Percentiles rank a stretch among this genome's conserved stretches.
These are phyloP conservation scores for Chionographis japonica DNA, from an alignment of 106 monocot species.

Conservation along the genomic window DNA sequence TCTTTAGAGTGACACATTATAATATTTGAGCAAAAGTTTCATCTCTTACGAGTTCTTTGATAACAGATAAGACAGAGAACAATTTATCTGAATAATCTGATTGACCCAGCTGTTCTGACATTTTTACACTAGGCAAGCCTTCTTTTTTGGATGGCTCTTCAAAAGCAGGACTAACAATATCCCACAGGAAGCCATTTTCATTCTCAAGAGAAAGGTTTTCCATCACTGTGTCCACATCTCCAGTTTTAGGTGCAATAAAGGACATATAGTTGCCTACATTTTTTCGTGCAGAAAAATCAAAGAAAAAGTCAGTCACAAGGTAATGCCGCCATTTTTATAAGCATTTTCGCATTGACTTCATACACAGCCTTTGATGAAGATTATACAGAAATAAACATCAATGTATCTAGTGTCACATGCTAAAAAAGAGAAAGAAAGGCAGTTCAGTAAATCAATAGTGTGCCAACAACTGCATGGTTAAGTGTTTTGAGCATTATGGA, in stretches of 20 bases:
- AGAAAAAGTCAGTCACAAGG: not conserved
- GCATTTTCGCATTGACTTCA: no score
- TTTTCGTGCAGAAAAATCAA: not conserved
- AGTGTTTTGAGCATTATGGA: no score
- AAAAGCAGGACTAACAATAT: constrained; percentile 7
- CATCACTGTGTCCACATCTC: constrained; percentile 15
- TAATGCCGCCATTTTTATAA: no score
- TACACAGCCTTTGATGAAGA: no score
- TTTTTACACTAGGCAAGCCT: constrained; percentile 5
- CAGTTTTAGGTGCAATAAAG: constrained; percentile 22
- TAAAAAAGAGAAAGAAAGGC: no score
- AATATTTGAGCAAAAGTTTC: not conserved
- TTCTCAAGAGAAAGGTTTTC: constrained; percentile 19
- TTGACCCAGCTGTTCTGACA: constrained; percentile 11
- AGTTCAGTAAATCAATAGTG: no score
- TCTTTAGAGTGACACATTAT: not conserved
- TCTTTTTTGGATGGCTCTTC: constrained; percentile 16
- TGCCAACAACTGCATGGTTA: no score
- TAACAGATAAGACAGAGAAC: constrained; percentile 16
- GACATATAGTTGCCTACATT: constrained; percentile 46
- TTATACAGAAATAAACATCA: no score
- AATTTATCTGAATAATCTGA: constrained; percentile 27
- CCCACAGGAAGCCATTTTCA: constrained; percentile 59
- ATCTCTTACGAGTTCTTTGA: constrained; percentile 40
- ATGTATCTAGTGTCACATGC: no score